Base-by-base conservation (phyloP, 352 stramenopile species). In the Globisporangium heterothallicum region DNA sequence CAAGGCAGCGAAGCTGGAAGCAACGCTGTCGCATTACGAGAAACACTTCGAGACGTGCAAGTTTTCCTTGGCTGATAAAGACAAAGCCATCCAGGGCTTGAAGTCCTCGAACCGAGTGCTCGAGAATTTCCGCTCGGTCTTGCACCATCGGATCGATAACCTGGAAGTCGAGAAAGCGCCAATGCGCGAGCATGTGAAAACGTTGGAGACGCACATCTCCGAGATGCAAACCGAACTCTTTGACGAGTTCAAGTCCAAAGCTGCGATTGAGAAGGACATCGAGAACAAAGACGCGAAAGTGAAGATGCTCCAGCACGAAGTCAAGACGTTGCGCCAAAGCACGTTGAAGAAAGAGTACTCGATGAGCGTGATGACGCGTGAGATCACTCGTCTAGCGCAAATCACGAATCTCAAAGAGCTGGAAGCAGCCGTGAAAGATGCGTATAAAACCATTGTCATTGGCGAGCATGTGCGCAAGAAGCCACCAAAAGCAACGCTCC, bases 71-170 rank as follows among this genome's bases (percentile, higher is more conserved):
- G 63, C 72, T 7, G 75, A 94, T 38, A 92, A 87, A 48, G 83
- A 92, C 53, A 84, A 75, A 50, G 56, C 70, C 14, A 84, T 94
- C 14, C 62, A 53, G 10, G 69, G 66, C 0, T 49, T 94, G 0
- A 84, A 88, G 59, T 84, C 81, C 6, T 82, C 75, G 1, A 92
- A 94, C 43, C 74, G 78, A 8, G 68, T 91, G 6, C 63, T 92
- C 1, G 83, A 94, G 46, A 94, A 85, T 56, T 93, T 93, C 35
- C 78, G 81, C 7, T 91, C 78, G 2, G 83, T 93, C 25, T 48
- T 93, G 13, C 70, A 86, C 36, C 63, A 90, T 52, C 80, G 83
- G 2, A 82, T 93, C 42, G 77, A 92, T 42, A 78, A 74, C 6
- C 63, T 93, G 4, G 75, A 92, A 59, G 74, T 68, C 1, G 76